Evolutionary conservation across 768 basidiomycete species (phyloP).

Genomic region (Calvatia gigantea): DNA sequence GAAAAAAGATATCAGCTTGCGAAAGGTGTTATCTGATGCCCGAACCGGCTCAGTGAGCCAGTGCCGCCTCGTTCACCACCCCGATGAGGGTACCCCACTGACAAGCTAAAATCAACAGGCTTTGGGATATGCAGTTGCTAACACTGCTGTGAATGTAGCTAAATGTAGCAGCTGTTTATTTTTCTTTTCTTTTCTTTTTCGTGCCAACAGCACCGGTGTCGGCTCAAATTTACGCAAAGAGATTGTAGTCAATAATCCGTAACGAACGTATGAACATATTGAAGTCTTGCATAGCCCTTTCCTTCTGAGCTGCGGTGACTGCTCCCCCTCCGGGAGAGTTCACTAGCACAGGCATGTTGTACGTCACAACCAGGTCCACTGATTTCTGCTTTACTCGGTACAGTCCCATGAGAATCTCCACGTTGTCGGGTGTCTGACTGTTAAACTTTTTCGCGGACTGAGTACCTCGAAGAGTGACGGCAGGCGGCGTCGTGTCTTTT

Average conservation of each 20-base stretch:
- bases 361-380: constrained; percentile 81
- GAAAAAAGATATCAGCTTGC: too few relatives aligned
- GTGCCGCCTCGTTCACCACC: too few relatives aligned
- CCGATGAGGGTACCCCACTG: too few relatives aligned
- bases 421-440: constrained; percentile 51
- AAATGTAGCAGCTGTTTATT: too few relatives aligned
- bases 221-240: constrained; percentile 57
- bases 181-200: too few relatives aligned
- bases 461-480: constrained; percentile 60
- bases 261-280: constrained; percentile 54
- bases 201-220: too few relatives aligned
- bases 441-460: constrained; percentile 83
- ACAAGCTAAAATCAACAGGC: too few relatives aligned
- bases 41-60: too few relatives aligned
- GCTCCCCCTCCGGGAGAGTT: constrained; percentile 40
- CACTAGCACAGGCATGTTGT: constrained; percentile 79
- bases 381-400: constrained; percentile 71
- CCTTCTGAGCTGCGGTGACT: constrained; percentile 34
- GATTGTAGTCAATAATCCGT: constrained; percentile 58
- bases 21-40: too few relatives aligned
- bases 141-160: too few relatives aligned
- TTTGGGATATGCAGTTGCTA: too few relatives aligned
- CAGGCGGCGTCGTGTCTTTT: constrained; percentile 51
- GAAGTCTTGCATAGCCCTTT: constrained; percentile 46
- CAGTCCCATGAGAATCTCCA: constrained; percentile 76